A percentile compares a stretch with the other conserved stretches of the same genome.
phyloP scores from a whole-genome alignment of 2,329 filamentous ascomycete species.

The Xylariaceae sp. region DNA sequence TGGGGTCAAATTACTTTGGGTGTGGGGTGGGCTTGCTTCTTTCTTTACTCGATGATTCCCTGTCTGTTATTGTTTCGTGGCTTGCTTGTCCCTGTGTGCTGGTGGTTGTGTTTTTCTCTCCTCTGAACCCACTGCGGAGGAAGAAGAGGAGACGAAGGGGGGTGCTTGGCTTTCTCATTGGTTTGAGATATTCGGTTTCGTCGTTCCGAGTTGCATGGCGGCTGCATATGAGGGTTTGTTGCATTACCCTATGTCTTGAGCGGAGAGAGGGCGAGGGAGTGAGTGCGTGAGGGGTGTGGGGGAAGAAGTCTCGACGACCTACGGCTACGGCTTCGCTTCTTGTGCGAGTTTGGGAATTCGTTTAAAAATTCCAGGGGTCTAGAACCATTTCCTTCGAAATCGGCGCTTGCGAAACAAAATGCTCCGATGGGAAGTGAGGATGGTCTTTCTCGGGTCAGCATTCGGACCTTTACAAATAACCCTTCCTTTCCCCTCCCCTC shows the following conservation, averaged over 20 bases:
- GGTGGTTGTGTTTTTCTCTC: not conserved
- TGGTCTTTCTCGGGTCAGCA: too few relatives aligned
- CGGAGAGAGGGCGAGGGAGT: too few relatives aligned
- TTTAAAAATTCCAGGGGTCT: conserved; percentile 3
- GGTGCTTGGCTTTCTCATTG: conserved; percentile 11
- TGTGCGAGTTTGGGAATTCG: conserved; percentile 5
- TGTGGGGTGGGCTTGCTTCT: not conserved
- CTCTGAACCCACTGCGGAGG: not conserved
- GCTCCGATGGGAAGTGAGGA: too few relatives aligned
- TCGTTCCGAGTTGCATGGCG: conserved; percentile 18
- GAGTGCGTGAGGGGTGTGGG: too few relatives aligned
- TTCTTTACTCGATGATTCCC: not conserved
- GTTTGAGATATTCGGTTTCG: conserved; percentile 1
- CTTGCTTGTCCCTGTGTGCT: conserved; percentile 1
- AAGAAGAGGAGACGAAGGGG: not conserved
- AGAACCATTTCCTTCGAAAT: not conserved
- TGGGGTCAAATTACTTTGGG: not conserved
- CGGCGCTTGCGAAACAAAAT: not conserved
- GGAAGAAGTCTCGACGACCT: too few relatives aligned
- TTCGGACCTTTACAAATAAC: too few relatives aligned
- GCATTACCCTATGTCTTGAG: not conserved
- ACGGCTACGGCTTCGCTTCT: too few relatives aligned
- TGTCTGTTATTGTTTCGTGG: not conserved
- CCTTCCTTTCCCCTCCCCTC: too few relatives aligned
- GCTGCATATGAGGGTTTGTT: conserved; percentile 12